Evolutionary conservation across 2,329 filamentous ascomycete species (phyloP).

Genomic region (Colletotrichum sp.): DNA sequence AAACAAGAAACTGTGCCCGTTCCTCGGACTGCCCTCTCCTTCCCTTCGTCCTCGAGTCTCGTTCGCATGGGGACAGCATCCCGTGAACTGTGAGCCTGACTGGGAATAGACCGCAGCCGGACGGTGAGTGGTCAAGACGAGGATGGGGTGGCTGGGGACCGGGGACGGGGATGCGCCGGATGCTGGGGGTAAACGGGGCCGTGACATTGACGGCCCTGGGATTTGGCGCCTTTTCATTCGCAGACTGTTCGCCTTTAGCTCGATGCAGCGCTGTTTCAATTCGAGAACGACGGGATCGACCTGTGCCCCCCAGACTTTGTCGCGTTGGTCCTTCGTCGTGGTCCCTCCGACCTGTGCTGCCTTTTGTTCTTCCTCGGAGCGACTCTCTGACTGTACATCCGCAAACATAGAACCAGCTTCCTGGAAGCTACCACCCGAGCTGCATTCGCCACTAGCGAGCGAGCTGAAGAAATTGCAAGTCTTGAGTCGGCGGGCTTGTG

Average conservation of each 20-base stretch:
- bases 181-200: background rate
- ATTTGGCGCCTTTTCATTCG: constrained; percentile 10
- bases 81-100: background rate
- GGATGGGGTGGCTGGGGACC: constrained; percentile 7
- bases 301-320: constrained; percentile 5
- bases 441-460: background rate
- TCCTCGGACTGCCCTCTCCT: background rate
- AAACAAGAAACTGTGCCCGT: background rate
- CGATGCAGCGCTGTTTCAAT: constrained; percentile 10
- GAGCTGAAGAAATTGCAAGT: background rate
- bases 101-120: constrained; percentile 8
- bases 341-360: background rate
- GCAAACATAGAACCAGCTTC: background rate
- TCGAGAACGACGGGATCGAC: constrained; percentile 8
- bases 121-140: constrained; percentile 6
- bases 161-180: constrained; percentile 1
- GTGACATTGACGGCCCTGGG: background rate
- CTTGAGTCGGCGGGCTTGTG: background rate
- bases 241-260: background rate
- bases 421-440: background rate
- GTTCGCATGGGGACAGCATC: constrained; percentile 6
- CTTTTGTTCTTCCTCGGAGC: background rate
- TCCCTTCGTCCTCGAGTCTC: background rate
- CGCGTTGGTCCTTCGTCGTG: background rate
- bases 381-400: background rate